These are phyloP conservation scores for Achlya hypogyna DNA, from an alignment of 352 stramenopile species.

Conservation along the genomic window DNA sequence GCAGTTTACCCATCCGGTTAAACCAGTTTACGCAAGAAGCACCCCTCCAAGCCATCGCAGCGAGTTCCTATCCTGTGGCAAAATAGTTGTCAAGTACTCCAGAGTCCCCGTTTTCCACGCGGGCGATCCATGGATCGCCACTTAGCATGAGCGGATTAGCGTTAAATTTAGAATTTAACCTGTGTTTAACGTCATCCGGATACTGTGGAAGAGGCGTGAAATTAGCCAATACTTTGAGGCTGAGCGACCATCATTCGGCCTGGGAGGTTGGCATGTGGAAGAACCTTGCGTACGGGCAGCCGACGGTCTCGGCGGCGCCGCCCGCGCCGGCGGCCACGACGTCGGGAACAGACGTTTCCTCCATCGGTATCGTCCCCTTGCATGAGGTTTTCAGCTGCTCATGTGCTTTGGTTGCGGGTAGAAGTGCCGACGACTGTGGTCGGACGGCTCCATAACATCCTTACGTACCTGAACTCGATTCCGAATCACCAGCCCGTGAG, in stretches of 20 bases:
- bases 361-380: background rate
- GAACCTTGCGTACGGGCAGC: background rate
- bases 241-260: background rate
- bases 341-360: background rate
- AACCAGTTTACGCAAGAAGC: too few species aligned
- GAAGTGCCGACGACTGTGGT: slow-evolving; percentile 8
- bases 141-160: too few species aligned
- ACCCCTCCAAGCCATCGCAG: too few species aligned
- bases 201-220: background rate
- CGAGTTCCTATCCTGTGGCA: too few species aligned
- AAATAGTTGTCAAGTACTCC: too few species aligned
- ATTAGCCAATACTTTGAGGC: too few species aligned
- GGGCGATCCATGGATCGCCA: too few species aligned
- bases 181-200: background rate
- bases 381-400: background rate
- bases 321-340: background rate
- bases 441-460: slow-evolving; percentile 51
- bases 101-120: too few species aligned
- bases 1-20: too few species aligned
- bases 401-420: background rate
- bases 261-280: background rate
- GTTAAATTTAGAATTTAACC: too few species aligned
- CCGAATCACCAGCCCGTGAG: slow-evolving; percentile 68
- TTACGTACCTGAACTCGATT: slow-evolving; percentile 75
- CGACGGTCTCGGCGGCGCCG: background rate